A percentile compares a stretch with the other conserved stretches of the same genome.
These are phyloP conservation scores for Phialophora chinensis DNA, from an alignment of 2,329 filamentous ascomycete genomes.

Conservation along the genomic window DNA sequence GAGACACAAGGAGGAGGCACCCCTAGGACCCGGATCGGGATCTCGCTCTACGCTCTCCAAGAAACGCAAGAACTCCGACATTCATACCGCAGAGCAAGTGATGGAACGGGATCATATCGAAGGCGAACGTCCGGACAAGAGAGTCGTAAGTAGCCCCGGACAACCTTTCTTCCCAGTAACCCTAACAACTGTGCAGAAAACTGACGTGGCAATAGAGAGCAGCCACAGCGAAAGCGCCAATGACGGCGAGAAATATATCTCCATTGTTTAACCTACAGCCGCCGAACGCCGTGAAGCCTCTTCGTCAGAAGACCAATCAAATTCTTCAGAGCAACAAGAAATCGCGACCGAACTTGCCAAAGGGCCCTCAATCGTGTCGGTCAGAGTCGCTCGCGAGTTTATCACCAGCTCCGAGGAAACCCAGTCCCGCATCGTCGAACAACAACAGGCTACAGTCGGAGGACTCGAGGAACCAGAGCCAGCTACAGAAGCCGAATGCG, in stretches of 20 bases:
- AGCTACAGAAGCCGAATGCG: not conserved
- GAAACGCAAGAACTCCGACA: not conserved
- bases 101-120: not conserved
- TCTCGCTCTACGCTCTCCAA: not conserved
- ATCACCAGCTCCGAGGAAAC: not conserved
- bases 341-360: not conserved
- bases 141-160: not conserved
- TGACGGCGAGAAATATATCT: not conserved
- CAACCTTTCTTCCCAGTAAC: not conserved
- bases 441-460: not conserved
- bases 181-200: slow-evolving; percentile 3
- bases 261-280: not conserved
- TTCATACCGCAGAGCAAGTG: no score
- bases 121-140: not conserved
- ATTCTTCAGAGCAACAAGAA: not conserved
- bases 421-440: not conserved
- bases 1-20: not conserved
- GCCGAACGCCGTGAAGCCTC: not conserved
- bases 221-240: not conserved
- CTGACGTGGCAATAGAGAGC: slow-evolving; percentile 10
- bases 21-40: not conserved
- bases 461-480: not conserved
- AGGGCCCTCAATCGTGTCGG: not conserved
- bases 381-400: not conserved
- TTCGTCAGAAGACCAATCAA: not conserved